Evolutionary conservation across 1,284 basidiomycete species (phyloP).

Genomic region (Retiboletus flavoniger): DNA sequence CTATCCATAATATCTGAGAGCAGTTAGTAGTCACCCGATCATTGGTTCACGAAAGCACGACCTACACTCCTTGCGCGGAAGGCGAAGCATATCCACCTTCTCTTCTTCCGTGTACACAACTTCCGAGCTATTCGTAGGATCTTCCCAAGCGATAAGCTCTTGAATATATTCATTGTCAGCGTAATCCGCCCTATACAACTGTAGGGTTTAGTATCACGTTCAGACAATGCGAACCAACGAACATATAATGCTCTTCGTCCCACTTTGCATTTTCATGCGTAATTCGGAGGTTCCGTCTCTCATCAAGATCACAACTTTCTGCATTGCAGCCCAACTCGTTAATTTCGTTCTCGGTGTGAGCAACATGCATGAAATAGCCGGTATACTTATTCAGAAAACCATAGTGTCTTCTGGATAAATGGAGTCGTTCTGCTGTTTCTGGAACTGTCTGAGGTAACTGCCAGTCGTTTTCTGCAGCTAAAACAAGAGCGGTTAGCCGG

Average conservation of each 20-base stretch:
- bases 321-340: conserved; percentile 72
- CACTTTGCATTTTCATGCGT: conserved; percentile 70
- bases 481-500: conserved; percentile 8
- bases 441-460: conserved; percentile 63
- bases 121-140: conserved; percentile 44
- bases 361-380: conserved; percentile 69
- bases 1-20: conserved; percentile 56
- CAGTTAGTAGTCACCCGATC: neutral
- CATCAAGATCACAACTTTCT: conserved; percentile 46
- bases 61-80: conserved; percentile 78
- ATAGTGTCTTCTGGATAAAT: conserved; percentile 51
- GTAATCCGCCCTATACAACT: conserved; percentile 64
- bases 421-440: conserved; percentile 38
- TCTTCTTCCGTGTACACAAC: conserved; percentile 69
- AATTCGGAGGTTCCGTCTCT: conserved; percentile 51
- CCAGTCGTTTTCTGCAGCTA: conserved; percentile 78
- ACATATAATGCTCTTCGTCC: conserved; percentile 83
- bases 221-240: conserved; percentile 24
- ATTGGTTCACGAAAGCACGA: conserved; percentile 8
- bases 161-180: conserved; percentile 71
- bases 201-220: neutral
- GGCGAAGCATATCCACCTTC: conserved; percentile 60
- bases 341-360: conserved; percentile 73
- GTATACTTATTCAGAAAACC: conserved; percentile 73
- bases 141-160: conserved; percentile 62